phyloP scores from a whole-genome alignment of 352 stramenopile genomes.

The Phytophthora sansomeana region DNA sequence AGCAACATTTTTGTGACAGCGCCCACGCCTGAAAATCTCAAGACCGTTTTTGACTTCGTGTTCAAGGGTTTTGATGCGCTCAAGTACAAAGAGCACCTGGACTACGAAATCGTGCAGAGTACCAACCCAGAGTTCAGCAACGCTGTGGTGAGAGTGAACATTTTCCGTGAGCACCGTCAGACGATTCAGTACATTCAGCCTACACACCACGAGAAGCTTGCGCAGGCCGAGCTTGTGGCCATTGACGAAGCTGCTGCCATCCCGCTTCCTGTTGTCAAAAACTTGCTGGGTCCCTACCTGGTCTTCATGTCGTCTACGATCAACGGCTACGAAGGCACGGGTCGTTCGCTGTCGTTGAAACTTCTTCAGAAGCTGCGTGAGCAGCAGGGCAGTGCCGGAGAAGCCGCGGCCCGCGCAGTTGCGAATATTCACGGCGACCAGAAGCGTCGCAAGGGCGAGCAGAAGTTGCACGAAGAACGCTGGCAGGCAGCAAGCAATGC shows the following conservation, averaged over 20 bases:
- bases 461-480: slow-evolving; percentile 97
- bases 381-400: slow-evolving; percentile 85
- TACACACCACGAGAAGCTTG: slow-evolving; percentile 96
- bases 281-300: slow-evolving; percentile 96
- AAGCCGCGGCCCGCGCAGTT: slow-evolving; percentile 59
- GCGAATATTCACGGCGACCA: slow-evolving; percentile 89
- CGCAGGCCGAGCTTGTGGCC: slow-evolving; percentile 97
- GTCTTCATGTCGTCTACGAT: slow-evolving; percentile 99
- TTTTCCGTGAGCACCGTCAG: slow-evolving; percentile 97
- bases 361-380: slow-evolving; percentile 98
- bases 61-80: slow-evolving; percentile 95
- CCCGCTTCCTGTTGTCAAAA: slow-evolving; percentile 97
- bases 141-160: slow-evolving; percentile 95
- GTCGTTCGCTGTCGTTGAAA: slow-evolving; percentile 98
- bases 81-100: slow-evolving; percentile 97
- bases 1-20: slow-evolving; percentile 98
- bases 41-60: slow-evolving; percentile 99
- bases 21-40: slow-evolving; percentile 98
- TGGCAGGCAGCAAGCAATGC: slow-evolving; percentile 94
- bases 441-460: slow-evolving; percentile 95
- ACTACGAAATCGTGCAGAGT: slow-evolving; percentile 96
- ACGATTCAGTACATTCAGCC: slow-evolving; percentile 98
- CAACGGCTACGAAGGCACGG: slow-evolving; percentile 99
- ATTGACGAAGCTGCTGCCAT: slow-evolving; percentile 99
- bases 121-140: slow-evolving; percentile 88